Evolutionary conservation across 768 basidiomycete species (phyloP).

Genomic region (Trametes maxima): DNA sequence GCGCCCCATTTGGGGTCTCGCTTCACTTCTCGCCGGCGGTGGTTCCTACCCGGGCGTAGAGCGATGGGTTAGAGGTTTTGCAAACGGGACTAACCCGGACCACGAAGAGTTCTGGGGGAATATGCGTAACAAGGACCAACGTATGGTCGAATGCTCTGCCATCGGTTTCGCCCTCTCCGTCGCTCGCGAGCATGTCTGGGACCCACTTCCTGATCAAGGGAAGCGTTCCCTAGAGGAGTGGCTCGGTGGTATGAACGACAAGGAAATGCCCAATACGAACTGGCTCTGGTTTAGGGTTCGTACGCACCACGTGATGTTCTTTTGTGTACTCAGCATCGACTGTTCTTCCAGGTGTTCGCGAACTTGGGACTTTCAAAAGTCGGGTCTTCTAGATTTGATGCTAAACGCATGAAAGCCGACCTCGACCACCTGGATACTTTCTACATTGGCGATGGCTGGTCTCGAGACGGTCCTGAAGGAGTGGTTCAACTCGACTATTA

Average conservation of each 20-base stretch:
- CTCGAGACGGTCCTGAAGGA: conserved; percentile 75
- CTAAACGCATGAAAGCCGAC: conserved; percentile 68
- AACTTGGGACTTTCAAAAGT: conserved; percentile 71
- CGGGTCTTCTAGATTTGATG: conserved; percentile 58
- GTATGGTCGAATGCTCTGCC: conserved; percentile 83
- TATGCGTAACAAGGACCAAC: conserved; percentile 73
- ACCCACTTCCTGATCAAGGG: conserved; percentile 53
- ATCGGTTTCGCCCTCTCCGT: conserved; percentile 73
- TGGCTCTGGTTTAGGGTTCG: conserved; percentile 81
- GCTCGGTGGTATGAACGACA: conserved; percentile 78
- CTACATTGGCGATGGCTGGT: conserved; percentile 77
- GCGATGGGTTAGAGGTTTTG: conserved; percentile 67
- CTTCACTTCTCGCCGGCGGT: conserved; percentile 66
- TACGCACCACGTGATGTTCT: background rate
- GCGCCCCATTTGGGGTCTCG: conserved; percentile 75
- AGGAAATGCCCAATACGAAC: conserved; percentile 83
- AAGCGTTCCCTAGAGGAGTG: conserved; percentile 64
- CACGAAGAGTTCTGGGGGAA: conserved; percentile 76
- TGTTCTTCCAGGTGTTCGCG: conserved; percentile 59
- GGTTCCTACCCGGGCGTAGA: conserved; percentile 57
- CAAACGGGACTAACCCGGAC: conserved; percentile 66
- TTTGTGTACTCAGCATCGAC: background rate
- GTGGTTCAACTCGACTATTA: conserved; percentile 81
- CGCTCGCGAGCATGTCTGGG: conserved; percentile 65
- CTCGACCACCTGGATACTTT: conserved; percentile 79